Evolutionary conservation across 1,284 basidiomycete genomes (phyloP).

Genomic region (Somion occarium): DNA sequence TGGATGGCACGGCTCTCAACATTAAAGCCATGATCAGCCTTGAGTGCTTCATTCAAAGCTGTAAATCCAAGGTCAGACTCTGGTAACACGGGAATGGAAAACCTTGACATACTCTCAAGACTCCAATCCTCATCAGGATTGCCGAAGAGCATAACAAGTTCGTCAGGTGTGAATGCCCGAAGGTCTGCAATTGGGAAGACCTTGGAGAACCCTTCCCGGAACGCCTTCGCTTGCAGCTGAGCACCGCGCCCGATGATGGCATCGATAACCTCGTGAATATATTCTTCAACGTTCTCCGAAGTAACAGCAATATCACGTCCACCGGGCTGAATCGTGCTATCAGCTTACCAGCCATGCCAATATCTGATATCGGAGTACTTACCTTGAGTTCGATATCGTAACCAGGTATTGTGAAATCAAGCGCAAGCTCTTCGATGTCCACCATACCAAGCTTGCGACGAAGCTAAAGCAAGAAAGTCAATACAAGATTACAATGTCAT

Average conservation of each 20-base stretch:
- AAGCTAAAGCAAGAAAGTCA: slow-evolving; percentile 30
- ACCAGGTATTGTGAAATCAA: slow-evolving; percentile 96
- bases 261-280: slow-evolving; percentile 78
- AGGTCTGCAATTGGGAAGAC: slow-evolving; percentile 93
- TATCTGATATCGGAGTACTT: no score
- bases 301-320: slow-evolving; percentile 81
- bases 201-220: slow-evolving; percentile 87
- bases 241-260: slow-evolving; percentile 78
- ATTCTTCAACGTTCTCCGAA: slow-evolving; percentile 84
- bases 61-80: slow-evolving; percentile 13
- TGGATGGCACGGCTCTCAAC: slow-evolving; percentile 89
- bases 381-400: slow-evolving; percentile 89
- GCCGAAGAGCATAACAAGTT: slow-evolving; percentile 91
- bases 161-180: slow-evolving; percentile 89
- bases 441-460: slow-evolving; percentile 54
- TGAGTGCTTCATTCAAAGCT: slow-evolving; percentile 89
- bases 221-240: slow-evolving; percentile 74
- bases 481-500: not conserved
- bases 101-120: slow-evolving; percentile 64
- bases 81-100: slow-evolving; percentile 13
- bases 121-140: slow-evolving; percentile 96
- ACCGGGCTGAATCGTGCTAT: slow-evolving; percentile 45
- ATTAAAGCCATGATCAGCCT: slow-evolving; percentile 98
- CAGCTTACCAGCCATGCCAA: slow-evolving; percentile 2
- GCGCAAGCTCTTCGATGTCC: slow-evolving; percentile 79